Evolutionary conservation across 2,329 filamentous ascomycete species (phyloP).

Genomic region (Ilyonectria mors-panacis): DNA sequence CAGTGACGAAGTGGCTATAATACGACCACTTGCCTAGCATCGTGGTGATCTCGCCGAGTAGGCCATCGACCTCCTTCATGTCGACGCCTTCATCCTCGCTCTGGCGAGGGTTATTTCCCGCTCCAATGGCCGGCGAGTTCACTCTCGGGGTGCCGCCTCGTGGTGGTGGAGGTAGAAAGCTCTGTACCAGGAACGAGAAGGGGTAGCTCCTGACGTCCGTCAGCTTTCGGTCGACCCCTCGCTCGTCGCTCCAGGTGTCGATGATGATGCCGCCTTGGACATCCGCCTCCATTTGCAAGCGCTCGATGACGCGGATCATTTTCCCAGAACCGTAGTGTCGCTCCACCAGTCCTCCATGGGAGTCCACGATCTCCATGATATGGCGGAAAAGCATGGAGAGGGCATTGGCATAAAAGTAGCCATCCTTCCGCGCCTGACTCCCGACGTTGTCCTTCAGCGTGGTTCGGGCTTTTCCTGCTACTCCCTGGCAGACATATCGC

Average conservation of each 20-base stretch:
- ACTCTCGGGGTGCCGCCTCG: slow-evolving; percentile 76
- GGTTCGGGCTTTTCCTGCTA: slow-evolving; percentile 84
- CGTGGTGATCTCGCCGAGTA: slow-evolving; percentile 88
- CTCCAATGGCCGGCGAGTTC: slow-evolving; percentile 80
- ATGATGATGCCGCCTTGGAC: slow-evolving; percentile 96
- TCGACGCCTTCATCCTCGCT: slow-evolving; percentile 95
- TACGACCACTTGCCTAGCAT: slow-evolving; percentile 96
- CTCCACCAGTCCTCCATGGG: slow-evolving; percentile 91
- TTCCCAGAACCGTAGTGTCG: slow-evolving; percentile 92
- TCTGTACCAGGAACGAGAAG: slow-evolving; percentile 96
- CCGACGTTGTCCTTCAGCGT: slow-evolving; percentile 81
- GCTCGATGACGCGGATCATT: slow-evolving; percentile 95
- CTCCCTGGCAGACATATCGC: slow-evolving; percentile 94
- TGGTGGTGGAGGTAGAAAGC: slow-evolving; percentile 84
- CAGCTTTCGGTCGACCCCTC: slow-evolving; percentile 85
- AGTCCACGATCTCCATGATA: slow-evolving; percentile 95
- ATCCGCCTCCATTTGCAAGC: slow-evolving; percentile 93
- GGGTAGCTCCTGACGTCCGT: slow-evolving; percentile 98
- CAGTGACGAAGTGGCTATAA: slow-evolving; percentile 89
- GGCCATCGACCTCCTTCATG: slow-evolving; percentile 94
- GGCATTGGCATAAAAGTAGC: slow-evolving; percentile 92
- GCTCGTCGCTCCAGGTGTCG: slow-evolving; percentile 95
- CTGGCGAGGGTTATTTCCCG: slow-evolving; percentile 66
- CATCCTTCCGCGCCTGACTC: slow-evolving; percentile 70
- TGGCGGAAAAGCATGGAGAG: slow-evolving; percentile 96